Evolutionary conservation across 345 rosid genomes (phyloP).

Genomic region (Citrus glauca): DNA sequence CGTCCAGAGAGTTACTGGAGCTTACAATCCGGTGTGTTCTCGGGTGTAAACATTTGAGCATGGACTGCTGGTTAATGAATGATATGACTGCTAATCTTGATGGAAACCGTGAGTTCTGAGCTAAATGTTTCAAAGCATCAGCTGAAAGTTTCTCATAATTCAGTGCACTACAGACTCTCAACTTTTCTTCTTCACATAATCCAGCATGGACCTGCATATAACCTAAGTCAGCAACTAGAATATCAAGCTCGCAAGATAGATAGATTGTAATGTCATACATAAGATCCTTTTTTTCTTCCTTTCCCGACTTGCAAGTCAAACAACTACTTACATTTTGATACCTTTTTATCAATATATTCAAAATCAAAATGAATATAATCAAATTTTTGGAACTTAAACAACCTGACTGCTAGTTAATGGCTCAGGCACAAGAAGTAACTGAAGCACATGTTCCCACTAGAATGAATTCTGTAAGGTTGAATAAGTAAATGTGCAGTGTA

Average conservation of each 20-base stretch:
- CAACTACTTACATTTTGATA: background rate
- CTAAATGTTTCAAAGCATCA: slow-evolving; percentile 25
- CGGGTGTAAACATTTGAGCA: slow-evolving; percentile 2
- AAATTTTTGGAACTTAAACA: background rate
- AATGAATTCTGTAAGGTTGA: background rate
- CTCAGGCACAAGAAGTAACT: background rate
- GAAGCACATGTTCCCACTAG: background rate
- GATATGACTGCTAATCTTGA: slow-evolving; percentile 24
- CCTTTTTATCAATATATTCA: background rate
- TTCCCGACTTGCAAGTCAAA: too few species aligned
- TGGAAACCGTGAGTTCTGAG: slow-evolving; percentile 39
- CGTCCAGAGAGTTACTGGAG: background rate
- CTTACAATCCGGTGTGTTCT: background rate
- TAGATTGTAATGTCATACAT: background rate
- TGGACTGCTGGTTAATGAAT: slow-evolving; percentile 28
- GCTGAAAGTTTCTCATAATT: slow-evolving; percentile 44
- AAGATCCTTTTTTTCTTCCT: too few species aligned
- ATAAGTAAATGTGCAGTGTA: background rate
- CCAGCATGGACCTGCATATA: slow-evolving; percentile 39
- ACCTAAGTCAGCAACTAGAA: background rate
- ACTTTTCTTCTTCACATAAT: slow-evolving; percentile 31
- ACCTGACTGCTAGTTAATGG: background rate
- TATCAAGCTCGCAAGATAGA: background rate
- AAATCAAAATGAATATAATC: background rate
- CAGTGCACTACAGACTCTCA: slow-evolving; percentile 30